Evolutionary conservation across 345 rosid genomes (phyloP).

Genomic region (Kandelia obovata): DNA sequence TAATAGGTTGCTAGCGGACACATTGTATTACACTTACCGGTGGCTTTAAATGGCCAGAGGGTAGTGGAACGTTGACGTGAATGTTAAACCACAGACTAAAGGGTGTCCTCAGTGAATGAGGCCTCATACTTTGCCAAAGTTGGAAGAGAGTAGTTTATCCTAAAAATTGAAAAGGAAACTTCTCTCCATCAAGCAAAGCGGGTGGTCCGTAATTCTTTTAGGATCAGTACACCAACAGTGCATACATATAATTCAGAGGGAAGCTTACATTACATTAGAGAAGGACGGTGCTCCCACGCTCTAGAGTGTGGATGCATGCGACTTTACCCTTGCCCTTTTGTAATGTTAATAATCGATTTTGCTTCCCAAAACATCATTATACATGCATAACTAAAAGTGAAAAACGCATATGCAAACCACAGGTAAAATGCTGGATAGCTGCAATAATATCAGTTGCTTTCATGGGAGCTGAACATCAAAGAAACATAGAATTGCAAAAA

Average conservation of each 20-base stretch:
- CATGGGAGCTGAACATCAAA: conserved; percentile 11
- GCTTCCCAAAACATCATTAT: conserved; percentile 8
- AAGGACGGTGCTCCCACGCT: too few relatives aligned
- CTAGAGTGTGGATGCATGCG: too few relatives aligned
- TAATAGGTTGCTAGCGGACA: conserved; percentile 1
- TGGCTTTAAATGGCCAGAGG: too few relatives aligned
- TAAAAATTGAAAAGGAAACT: conserved; percentile 36
- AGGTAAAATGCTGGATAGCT: conserved; percentile 1
- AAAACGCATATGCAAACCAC: neutral
- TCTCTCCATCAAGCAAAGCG: conserved; percentile 34
- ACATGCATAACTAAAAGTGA: neutral
- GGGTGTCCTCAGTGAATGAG: too few relatives aligned
- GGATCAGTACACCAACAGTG: conserved; percentile 14
- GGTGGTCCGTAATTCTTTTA: conserved; percentile 38
- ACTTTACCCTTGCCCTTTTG: neutral
- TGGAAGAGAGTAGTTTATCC: conserved; percentile 4
- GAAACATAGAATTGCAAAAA: neutral
- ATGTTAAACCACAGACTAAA: conserved; percentile 11
- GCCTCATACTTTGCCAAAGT: too few relatives aligned
- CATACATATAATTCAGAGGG: conserved; percentile 6
- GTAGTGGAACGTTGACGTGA: neutral
- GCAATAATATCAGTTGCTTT: neutral
- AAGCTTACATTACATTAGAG: neutral
- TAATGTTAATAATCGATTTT: neutral
- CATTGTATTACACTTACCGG: neutral